Base-by-base conservation (phyloP, 768 basidiomycete genomes). In the Pleurotus giganteus region DNA sequence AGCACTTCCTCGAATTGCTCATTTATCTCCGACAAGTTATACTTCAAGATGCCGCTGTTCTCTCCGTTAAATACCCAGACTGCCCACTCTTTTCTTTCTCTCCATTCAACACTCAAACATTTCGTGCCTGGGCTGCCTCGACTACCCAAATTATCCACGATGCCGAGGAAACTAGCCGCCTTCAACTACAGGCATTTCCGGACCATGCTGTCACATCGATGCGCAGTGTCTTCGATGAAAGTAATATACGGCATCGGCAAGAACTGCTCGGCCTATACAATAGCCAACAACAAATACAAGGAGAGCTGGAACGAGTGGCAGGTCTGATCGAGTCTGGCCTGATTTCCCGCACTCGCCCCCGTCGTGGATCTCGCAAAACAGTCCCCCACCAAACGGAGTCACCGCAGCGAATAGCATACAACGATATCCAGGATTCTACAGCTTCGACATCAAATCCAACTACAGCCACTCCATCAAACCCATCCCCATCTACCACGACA, bases 31-130 rank as follows among this genome's bases (percentile, higher is more conserved):
- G 59, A 7, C 47, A 27, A 1, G 61, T 74, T n/a, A 56, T 74
- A 1, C 61, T 74, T 4, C 70, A 74, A 61, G 72, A 74, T 47
- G 56, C 60, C 1, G 71, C 71, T 2, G 45, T 72, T n/a, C 58
- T 74, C 0, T 71, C 52, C 31, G 23, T 32, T 0, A 26, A 46
- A 0, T 31, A 68, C 47, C 67, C 69, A 0, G n/a, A 60, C 3
- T 42, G 54, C 8, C 29, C 58, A 0, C 32, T 73, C 2, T 73
- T 69, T 45, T 46, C 59, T 1, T 67, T 49, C 32, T 17, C 60
- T 0, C 69, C 67, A 0, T 71, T 73, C 55, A 62, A 66, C 49
- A 63, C 63, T 0, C 31, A 17, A 0, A 4, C 24, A 1, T 71
- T 71, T 37, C 58, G 50, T 12, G 24, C 19, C 0, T 71, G 65